A percentile compares a stretch with the other conserved stretches of the same genome.
These are phyloP conservation scores for Geotrichum cucujoidarum DNA, from an alignment of 1,139 yeast genomes.

Conservation along the genomic window DNA sequence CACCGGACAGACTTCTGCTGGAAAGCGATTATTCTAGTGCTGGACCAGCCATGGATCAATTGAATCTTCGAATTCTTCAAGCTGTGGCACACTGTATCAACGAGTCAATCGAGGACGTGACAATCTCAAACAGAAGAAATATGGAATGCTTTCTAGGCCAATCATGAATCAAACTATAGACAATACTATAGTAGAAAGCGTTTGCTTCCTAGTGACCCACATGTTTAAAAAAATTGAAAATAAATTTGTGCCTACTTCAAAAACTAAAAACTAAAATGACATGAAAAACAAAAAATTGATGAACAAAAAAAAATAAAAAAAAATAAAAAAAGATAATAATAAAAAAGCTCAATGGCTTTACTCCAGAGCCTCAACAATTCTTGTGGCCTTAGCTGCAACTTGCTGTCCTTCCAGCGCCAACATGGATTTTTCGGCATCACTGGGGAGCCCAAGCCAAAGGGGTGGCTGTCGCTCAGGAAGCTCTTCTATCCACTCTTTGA, in stretches of 20 bases:
- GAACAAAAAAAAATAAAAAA: constrained; percentile 1
- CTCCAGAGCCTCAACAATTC: constrained; percentile 10
- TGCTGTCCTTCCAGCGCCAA: constrained; percentile 26
- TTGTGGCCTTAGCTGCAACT: constrained; percentile 13
- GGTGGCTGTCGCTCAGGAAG: constrained; percentile 60
- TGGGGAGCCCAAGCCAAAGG: constrained; percentile 57
- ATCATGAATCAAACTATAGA: no score
- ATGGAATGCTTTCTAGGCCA: neutral
- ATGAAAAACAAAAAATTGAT: neutral
- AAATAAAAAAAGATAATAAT: neutral
- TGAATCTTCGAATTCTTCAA: constrained; percentile 9
- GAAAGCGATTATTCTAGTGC: constrained; percentile 50
- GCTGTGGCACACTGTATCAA: constrained; percentile 13
- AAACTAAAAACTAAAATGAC: neutral
- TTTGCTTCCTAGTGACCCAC: neutral
- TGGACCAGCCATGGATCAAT: constrained; percentile 28
- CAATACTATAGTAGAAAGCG: neutral
- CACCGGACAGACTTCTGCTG: constrained; percentile 41
- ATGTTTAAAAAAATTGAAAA: neutral
- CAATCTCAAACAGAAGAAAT: neutral
- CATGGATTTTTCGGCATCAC: constrained; percentile 41
- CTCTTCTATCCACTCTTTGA: constrained; percentile 47
- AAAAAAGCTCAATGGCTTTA: neutral
- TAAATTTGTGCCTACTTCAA: neutral
- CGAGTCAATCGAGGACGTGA: constrained; percentile 13